Evolutionary conservation across 208 protist species (phyloP), one percentile per base, ranked within the genome.

Genomic region (Acanthamoeba lenticulata): DNA sequence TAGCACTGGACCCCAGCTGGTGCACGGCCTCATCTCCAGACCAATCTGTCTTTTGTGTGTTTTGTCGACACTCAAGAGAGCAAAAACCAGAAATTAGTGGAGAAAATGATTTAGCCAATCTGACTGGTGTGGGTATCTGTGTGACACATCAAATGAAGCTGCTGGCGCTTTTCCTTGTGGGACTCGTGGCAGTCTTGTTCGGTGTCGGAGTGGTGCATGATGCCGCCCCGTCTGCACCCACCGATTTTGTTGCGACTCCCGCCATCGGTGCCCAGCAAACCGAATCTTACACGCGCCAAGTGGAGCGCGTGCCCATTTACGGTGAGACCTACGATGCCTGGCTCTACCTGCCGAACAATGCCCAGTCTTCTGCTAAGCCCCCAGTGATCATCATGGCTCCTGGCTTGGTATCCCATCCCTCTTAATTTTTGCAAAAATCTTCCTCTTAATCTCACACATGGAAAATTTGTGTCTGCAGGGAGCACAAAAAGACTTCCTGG

Each of bases 361-460:
- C 1, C n/a, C 21, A 29, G n/a, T 6, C 57, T 38, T 38, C 62
- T 7, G n/a, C 74, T 42, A 85, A 85, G 32, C 74, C 74, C 13
- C 74, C 74, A 0, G 74, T 85, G 17, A 85, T 85, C 45, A 57
- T 85, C 7, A 85, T 85, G 74, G 74, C 32, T 36, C 74, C 38
- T 55, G 74, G 74, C 0, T 13, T 79, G 69, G 69, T 79, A 79
- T 36, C 32, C 38, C n/a, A 79, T 32, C 52, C 11, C 11, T 74
- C 36, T 74, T 27, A 69, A 69, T n/a, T 69, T 74, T 74, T 74
- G 2, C 52, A 60, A 74, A 40, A 74, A 74, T 42, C 13, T 74
- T 74, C 9, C 38, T 0, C 7, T 79, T 29, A 67, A 0, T 19
- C 0, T 5, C 47, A 52, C 47, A 52, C 45, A 52, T 52, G 15